These are phyloP conservation scores for Bimuria novae-zelandiae DNA, from an alignment of 2,329 filamentous ascomycete genomes.

Conservation along the genomic window DNA sequence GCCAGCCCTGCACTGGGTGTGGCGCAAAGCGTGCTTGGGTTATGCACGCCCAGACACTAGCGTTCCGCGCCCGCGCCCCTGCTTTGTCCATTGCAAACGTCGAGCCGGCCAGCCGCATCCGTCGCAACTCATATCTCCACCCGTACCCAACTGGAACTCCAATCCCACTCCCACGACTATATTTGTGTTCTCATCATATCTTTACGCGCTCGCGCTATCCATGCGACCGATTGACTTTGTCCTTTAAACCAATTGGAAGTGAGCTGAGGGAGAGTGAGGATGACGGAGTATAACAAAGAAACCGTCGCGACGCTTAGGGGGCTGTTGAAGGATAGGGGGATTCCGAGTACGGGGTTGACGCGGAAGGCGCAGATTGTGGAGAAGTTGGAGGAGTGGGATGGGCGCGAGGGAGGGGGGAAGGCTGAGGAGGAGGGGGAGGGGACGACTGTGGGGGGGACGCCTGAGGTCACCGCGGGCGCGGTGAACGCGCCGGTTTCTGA, in stretches of 20 bases:
- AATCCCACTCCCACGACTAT: too few species aligned
- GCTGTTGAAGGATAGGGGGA: slow-evolving; percentile 53
- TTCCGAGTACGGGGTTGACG: slow-evolving; percentile 52
- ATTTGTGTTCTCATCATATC: too few species aligned
- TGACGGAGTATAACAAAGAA: slow-evolving; percentile 52
- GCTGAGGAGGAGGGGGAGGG: slow-evolving; percentile 3
- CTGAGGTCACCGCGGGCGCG: slow-evolving; percentile 9
- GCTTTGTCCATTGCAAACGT: slow-evolving; percentile 6
- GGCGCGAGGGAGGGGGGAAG: slow-evolving; percentile 14
- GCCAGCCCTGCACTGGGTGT: too few species aligned
- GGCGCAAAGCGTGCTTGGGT: too few species aligned
- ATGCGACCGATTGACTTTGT: neutral
- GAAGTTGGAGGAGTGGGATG: slow-evolving; percentile 45
- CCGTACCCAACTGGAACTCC: too few species aligned
- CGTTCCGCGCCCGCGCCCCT: slow-evolving; percentile 3
- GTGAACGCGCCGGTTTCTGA: slow-evolving; percentile 6
- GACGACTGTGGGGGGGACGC: neutral
- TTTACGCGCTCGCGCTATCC: too few species aligned
- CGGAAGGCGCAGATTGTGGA: slow-evolving; percentile 56
- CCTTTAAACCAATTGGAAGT: neutral
- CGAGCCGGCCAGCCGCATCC: slow-evolving; percentile 9
- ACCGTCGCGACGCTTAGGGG: slow-evolving; percentile 54
- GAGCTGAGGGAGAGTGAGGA: slow-evolving; percentile 22
- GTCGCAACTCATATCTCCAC: neutral
- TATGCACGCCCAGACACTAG: too few species aligned